Base-by-base conservation (phyloP, 768 basidiomycete genomes). In the Exsudoporus frostii region DNA sequence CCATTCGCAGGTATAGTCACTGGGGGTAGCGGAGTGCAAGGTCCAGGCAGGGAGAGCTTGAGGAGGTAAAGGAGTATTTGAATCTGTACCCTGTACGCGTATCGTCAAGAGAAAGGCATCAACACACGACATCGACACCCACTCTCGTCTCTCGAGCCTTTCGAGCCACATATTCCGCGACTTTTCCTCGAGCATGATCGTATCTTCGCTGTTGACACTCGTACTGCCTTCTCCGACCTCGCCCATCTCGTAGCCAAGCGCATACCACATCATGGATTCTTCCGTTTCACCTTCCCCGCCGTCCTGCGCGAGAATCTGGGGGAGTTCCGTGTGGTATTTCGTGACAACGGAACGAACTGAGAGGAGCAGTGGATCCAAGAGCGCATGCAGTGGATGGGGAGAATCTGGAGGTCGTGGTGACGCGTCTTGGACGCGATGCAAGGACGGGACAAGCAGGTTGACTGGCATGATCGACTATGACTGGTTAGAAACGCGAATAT, bases 241-340 rank as follows among this genome's bases (percentile, higher is more conserved):
- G 64, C 71, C 67, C 27, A 66, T 70, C 61, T 88, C 88, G 63
- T 86, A 78, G 52, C 76, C 76, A 37, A 87, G 70, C 0, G 81
- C 78, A 53, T 80, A 90, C 87, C 87, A 90, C 83, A 90, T 86
- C 76, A 88, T 83, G 0, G 74, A 76, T 53, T 89, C 88, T 55
- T 90, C 88, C 32, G 78, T 71, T 56, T 83, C 83, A 3, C 80
- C 86, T 2, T 76, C 80, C 2, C 82, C 85, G 10, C 81, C 83
- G 1, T 78, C 81, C 41, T 83, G 76, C 0, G 69, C 67, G 3
- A 91, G 75, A 8, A 89, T 79, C 51, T 77, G 74, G 0, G 82
- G 76, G 1, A 91, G 75, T n/a, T 85, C 83, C 1, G 70, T 67
- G 58, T 83, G 81, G 56, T 88, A 90, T 65, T 90, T 90, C 29